Percentiles rank a stretch among this genome's conserved stretches.
These are phyloP conservation scores for Favolaschia claudopus DNA, from an alignment of 768 basidiomycete species.

Conservation along the genomic window DNA sequence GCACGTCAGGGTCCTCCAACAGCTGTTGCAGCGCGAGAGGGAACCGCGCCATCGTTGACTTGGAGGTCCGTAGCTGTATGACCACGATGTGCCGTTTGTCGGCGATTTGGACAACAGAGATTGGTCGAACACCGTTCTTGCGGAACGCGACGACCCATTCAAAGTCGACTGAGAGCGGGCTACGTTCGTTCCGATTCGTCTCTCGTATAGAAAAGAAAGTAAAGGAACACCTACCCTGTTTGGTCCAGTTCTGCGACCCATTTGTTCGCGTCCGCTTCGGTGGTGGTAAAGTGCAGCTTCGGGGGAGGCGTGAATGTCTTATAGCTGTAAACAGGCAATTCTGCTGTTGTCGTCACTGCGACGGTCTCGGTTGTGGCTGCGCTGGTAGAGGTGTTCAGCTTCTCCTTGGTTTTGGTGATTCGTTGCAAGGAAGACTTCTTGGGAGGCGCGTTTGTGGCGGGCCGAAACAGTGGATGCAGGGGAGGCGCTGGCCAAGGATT, in stretches of 20 bases:
- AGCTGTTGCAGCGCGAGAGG: constrained; percentile 11
- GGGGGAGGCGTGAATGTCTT: not conserved
- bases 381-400: not conserved
- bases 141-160: constrained; percentile 21
- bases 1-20: constrained; percentile 17
- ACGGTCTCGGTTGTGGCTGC: not conserved
- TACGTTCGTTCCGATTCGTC: no score
- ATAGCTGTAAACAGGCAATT: constrained; percentile 19
- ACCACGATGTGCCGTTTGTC: constrained; percentile 18
- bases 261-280: constrained; percentile 14
- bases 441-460: no score
- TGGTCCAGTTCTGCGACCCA: constrained; percentile 17
- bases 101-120: constrained; percentile 23
- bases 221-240: constrained; percentile 1
- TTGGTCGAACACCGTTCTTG: constrained; percentile 6
- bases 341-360: not conserved
- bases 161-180: constrained; percentile 19
- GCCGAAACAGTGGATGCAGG: no score
- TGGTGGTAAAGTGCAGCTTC: constrained; percentile 10
- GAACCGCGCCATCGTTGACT: constrained; percentile 9
- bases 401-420: no score
- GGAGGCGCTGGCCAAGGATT: no score
- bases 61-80: constrained; percentile 11
- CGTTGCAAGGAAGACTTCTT: no score
- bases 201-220: not conserved